phyloP scores from a whole-genome alignment of 352 stramenopile species.

The Globisporangium nagaii region DNA sequence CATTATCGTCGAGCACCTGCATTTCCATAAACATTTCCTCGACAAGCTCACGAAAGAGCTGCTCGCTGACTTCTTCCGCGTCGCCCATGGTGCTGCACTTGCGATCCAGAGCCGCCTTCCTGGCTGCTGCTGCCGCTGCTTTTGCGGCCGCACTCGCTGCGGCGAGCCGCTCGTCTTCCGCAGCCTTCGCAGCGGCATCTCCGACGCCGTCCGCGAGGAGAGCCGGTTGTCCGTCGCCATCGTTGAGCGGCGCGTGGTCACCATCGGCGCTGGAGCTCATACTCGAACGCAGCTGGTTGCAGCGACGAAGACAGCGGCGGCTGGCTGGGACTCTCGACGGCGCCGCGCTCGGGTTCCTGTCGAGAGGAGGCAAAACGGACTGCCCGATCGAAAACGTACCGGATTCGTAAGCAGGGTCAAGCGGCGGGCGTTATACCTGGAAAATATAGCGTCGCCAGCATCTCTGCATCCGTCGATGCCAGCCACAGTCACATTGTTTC shows the following conservation, averaged over 20 bases:
- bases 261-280: conserved; percentile 6
- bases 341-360: not conserved
- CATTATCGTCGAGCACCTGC: conserved; percentile 29
- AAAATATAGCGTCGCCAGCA: too few species aligned
- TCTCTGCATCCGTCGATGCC: too few species aligned
- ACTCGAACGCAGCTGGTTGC: not conserved
- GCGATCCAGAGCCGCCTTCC: conserved; percentile 4
- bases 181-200: not conserved
- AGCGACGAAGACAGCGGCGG: not conserved
- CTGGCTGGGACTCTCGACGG: not conserved
- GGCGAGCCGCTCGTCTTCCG: not conserved
- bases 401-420: too few species aligned
- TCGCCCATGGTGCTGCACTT: conserved; percentile 17
- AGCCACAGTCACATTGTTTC: too few species aligned
- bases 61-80: conserved; percentile 28
- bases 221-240: not conserved
- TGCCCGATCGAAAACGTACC: not conserved
- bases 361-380: not conserved
- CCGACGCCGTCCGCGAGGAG: not conserved
- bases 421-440: too few species aligned
- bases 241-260: not conserved
- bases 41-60: conserved; percentile 26
- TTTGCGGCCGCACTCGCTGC: not conserved
- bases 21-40: conserved; percentile 44
- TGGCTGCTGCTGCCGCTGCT: not conserved